Evolutionary conservation across 2,329 filamentous ascomycete genomes (phyloP).

Genomic region (Macrophomina pseudophaseolina): DNA sequence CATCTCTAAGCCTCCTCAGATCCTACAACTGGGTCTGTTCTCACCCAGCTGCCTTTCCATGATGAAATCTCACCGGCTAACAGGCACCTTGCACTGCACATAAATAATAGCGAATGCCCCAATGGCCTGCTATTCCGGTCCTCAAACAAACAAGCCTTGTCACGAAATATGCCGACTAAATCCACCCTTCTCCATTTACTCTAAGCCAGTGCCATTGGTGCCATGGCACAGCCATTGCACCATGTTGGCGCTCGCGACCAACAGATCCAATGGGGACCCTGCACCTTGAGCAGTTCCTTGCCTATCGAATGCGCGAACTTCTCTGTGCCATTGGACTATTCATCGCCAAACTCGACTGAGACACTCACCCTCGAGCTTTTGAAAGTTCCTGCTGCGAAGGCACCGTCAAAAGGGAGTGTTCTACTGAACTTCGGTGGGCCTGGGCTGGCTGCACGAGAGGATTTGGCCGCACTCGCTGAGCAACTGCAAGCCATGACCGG

Average conservation of each 20-base stretch:
- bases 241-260: background rate
- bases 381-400: conserved; percentile 29
- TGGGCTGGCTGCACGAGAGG: conserved; percentile 8
- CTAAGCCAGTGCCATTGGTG: background rate
- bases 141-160: background rate
- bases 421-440: conserved; percentile 35
- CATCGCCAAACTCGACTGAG: conserved; percentile 30
- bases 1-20: too few species aligned
- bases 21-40: too few species aligned
- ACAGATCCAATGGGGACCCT: background rate
- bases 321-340: conserved; percentile 22
- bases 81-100: background rate
- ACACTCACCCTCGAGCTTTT: conserved; percentile 29
- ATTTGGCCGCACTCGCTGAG: too few species aligned
- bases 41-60: too few species aligned
- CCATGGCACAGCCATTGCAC: background rate
- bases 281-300: background rate
- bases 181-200: background rate
- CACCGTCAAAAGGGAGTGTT: conserved; percentile 31
- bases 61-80: too few species aligned
- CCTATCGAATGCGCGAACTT: conserved; percentile 1
- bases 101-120: background rate
- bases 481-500: conserved; percentile 14
- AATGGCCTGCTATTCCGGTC: background rate
- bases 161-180: background rate